Conservation (phyloP, 257 asterid genomes). For the Nicotiana sylvestris region DNA sequence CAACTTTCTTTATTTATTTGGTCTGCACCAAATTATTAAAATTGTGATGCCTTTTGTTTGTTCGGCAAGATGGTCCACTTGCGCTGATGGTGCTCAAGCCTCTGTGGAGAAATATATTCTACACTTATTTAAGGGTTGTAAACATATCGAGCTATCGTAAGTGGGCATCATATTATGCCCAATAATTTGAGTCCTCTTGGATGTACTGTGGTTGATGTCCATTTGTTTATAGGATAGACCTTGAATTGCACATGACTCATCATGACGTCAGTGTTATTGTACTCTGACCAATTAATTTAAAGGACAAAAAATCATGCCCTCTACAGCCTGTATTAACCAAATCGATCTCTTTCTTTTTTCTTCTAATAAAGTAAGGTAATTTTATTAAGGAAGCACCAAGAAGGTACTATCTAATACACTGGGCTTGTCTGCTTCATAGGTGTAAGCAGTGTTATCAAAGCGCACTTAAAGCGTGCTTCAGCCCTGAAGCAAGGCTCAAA, state of each 20-base stretch:
- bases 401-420: background rate
- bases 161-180: background rate
- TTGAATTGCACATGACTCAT: background rate
- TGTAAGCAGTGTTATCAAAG: background rate
- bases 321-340: background rate
- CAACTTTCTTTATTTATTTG: background rate
- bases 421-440: background rate
- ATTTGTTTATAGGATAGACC: background rate
- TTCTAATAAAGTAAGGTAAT: background rate
- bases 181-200: background rate
- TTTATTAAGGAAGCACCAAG: background rate
- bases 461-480: no score
- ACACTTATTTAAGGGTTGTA: background rate
- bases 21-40: slow-evolving; percentile 1
- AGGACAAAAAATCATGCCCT: background rate
- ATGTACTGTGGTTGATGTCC: background rate
- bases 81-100: background rate
- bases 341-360: background rate
- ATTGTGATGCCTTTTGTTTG: background rate
- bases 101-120: background rate
- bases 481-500: no score
- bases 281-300: background rate
- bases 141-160: background rate
- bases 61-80: background rate
- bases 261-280: background rate